Percentiles rank a stretch among this genome's conserved stretches.
phyloP scores from a whole-genome alignment of 139 green algal species.

The Chlorella sorokiniana region DNA sequence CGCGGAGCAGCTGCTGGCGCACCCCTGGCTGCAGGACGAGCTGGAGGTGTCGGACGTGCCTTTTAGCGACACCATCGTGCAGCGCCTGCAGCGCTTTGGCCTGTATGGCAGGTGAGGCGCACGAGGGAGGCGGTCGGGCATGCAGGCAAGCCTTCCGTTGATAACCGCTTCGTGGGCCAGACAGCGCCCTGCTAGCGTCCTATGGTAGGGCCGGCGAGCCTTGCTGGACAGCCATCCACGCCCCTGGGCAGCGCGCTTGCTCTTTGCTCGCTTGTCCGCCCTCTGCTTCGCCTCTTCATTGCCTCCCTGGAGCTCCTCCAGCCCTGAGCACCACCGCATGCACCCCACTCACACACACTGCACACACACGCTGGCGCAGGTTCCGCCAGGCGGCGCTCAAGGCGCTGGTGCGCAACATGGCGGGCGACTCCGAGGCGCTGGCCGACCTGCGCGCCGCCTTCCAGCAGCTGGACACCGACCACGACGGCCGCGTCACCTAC shows the following conservation, averaged over 20 bases:
- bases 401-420: constrained; percentile 12
- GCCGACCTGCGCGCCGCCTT: constrained; percentile 51
- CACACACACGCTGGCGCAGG: neutral
- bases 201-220: too few relatives aligned
- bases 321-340: neutral
- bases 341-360: neutral
- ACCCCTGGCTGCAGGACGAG: constrained; percentile 65
- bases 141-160: too few relatives aligned
- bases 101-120: constrained; percentile 19
- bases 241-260: too few relatives aligned
- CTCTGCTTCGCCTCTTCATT: neutral
- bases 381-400: constrained; percentile 12
- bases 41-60: constrained; percentile 12
- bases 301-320: neutral
- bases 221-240: too few relatives aligned
- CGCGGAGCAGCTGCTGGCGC: constrained; percentile 64
- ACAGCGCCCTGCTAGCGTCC: too few relatives aligned
- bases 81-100: constrained; percentile 76
- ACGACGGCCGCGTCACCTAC: constrained; percentile 44
- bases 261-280: neutral
- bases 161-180: too few relatives aligned
- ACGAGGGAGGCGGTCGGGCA: neutral
- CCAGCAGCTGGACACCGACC: constrained; percentile 42
- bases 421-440: constrained; percentile 30
- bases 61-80: constrained; percentile 67